Percentiles rank a stretch among this genome's conserved stretches.
These are phyloP conservation scores for Trypanosoma congolense DNA, from an alignment of 208 protist genomes.

Conservation along the genomic window DNA sequence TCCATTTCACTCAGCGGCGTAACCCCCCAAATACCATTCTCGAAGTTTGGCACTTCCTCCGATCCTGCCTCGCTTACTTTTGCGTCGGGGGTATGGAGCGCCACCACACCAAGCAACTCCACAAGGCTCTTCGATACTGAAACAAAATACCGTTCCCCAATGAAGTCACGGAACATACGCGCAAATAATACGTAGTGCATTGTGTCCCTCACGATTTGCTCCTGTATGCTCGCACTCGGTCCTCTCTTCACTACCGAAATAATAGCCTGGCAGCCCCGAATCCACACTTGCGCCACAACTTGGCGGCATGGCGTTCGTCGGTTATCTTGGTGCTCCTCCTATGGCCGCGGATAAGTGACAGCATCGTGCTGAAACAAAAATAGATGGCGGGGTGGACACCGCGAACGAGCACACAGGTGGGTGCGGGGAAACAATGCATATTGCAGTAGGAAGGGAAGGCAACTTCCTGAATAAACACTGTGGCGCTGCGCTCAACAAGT, in stretches of 20 bases:
- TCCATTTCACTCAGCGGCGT: constrained; percentile 13
- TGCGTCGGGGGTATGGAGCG: not conserved
- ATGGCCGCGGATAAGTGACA: constrained; percentile 4
- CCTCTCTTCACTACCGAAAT: constrained; percentile 6
- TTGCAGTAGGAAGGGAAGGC: constrained; percentile 25
- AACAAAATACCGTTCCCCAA: constrained; percentile 12
- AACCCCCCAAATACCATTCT: constrained; percentile 23
- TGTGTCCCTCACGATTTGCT: constrained; percentile 21
- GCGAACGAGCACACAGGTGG: constrained; percentile 3
- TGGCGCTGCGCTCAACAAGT: constrained; percentile 12
- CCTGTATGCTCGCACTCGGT: constrained; percentile 4
- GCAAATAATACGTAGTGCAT: constrained; percentile 29
- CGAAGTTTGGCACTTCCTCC: not conserved
- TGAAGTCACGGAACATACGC: constrained; percentile 27
- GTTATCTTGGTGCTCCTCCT: not conserved
- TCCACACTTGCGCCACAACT: constrained; percentile 16
- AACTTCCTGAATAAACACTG: constrained; percentile 13
- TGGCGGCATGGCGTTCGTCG: constrained; percentile 17
- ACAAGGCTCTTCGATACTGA: constrained; percentile 4
- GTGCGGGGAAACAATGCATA: constrained; percentile 9
- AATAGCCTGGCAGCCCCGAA: constrained; percentile 7
- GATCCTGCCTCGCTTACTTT: not conserved
- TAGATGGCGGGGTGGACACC: constrained; percentile 22
- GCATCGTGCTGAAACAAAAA: constrained; percentile 18
- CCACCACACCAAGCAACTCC: constrained; percentile 14